These are phyloP conservation scores for Suillus plorans DNA, from an alignment of 768 basidiomycete species.

Conservation along the genomic window DNA sequence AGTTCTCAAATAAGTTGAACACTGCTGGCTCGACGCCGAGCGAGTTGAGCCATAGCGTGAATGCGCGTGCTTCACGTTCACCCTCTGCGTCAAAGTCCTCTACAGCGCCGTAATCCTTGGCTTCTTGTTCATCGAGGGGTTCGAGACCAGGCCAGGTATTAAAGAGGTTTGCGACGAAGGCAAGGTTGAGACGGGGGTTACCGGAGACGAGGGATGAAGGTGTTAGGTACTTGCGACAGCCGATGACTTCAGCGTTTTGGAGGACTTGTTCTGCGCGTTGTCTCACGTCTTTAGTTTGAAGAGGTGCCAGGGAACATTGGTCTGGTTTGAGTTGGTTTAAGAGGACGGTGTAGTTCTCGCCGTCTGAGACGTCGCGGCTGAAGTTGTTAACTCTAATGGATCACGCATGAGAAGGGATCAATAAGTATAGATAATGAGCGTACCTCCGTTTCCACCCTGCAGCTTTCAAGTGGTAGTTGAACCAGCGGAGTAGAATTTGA, in stretches of 20 bases:
- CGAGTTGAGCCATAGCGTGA: slow-evolving; percentile 98
- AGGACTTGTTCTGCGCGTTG: slow-evolving; percentile 91
- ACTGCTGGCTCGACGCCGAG: slow-evolving; percentile 95
- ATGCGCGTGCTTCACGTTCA: slow-evolving; percentile 96
- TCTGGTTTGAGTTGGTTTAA: slow-evolving; percentile 95
- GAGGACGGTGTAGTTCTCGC: slow-evolving; percentile 96
- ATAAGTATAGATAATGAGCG: neutral
- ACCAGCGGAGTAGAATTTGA: slow-evolving; percentile 97
- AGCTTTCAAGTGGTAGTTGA: slow-evolving; percentile 97
- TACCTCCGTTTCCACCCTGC: slow-evolving; percentile 90
- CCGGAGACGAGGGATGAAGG: slow-evolving; percentile 88
- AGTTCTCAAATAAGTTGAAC: slow-evolving; percentile 94
- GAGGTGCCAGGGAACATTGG: slow-evolving; percentile 85
- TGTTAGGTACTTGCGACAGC: slow-evolving; percentile 95
- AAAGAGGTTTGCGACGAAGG: slow-evolving; percentile 98
- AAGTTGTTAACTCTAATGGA: slow-evolving; percentile 90
- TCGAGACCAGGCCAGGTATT: slow-evolving; percentile 96
- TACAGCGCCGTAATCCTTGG: slow-evolving; percentile 83
- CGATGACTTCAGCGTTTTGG: slow-evolving; percentile 90
- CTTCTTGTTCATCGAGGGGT: slow-evolving; percentile 92
- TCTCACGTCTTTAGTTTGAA: slow-evolving; percentile 81
- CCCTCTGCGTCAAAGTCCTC: slow-evolving; percentile 99
- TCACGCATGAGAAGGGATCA: slow-evolving; percentile 4
- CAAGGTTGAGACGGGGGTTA: slow-evolving; percentile 96
- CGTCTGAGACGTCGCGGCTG: slow-evolving; percentile 94